Evolutionary conservation across 2,329 filamentous ascomycete species (phyloP), one percentile per base, ranked within the genome.

Genomic region (Chaetomiaceae sp.): DNA sequence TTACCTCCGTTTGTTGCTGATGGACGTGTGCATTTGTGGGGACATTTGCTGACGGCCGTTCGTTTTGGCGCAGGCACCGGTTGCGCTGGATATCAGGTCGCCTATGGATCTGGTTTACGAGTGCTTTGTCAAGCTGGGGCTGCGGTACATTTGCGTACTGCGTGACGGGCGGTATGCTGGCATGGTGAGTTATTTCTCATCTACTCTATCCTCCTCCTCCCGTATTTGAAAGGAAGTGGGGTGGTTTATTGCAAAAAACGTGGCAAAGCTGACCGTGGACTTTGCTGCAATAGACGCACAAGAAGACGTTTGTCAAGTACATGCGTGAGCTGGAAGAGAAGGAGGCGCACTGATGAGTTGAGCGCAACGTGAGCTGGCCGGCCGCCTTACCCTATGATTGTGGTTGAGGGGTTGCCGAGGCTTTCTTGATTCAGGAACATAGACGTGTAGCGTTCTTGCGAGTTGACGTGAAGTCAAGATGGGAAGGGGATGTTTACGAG

Each of bases 21-120:
- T n/a, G n/a, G n/a, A n/a, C n/a, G n/a, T n/a, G n/a, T n/a, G n/a
- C n/a, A n/a, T n/a, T 35, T 19, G 22, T 9, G 5, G 6, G 22
- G 22, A 6, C 22, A 9, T 24, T 24, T 24, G 22, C 22, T 24
- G 22, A 24, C 22, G 22, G 9, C 9, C 9, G 22, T 24, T 24
- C 9, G 22, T 9, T 9, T 24, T 24, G 22, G 5, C 12, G 3
- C 15, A 47, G 79, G 86, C 91, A 2, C 93, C 93, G 0, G 78
- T 98, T 12, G 79, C 90, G 11, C 72, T 98, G 19, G 93, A 98
- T 60, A 86, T 95, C 24, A 80, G 83, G 56, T 93, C 86, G 0
- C 88, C 93, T 0, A 90, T 97, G 79, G 90, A 97, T 62, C 70
- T 98, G 32, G 93, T 96, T 4, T 96, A 95, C 59, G 93, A 98